These are phyloP conservation scores for Diplodia corticola DNA, from an alignment of 2,329 filamentous ascomycete species.

Conservation along the genomic window DNA sequence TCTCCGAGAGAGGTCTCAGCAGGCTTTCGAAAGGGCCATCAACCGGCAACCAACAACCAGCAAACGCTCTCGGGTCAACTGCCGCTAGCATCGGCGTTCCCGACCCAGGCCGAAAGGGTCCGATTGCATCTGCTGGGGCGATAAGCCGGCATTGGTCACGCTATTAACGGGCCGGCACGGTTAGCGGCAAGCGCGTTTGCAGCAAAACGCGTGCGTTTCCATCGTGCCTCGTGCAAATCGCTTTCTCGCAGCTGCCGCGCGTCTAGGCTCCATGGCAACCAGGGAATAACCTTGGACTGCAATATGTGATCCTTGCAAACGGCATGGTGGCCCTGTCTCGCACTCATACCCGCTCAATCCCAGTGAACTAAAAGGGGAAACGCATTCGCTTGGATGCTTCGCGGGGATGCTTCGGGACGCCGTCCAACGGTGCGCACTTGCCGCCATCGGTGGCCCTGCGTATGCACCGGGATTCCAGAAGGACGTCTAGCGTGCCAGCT, in stretches of 20 bases:
- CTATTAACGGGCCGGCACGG: conserved; percentile 6
- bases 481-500: neutral
- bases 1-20: no score
- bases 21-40: neutral
- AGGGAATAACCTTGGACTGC: neutral
- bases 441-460: neutral
- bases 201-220: neutral
- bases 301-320: conserved; percentile 4
- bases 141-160: neutral
- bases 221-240: neutral
- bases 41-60: neutral
- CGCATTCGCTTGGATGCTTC: neutral
- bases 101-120: neutral
- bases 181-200: neutral
- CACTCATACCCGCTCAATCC: no score
- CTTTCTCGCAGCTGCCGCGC: conserved; percentile 1
- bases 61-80: neutral
- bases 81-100: neutral
- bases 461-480: neutral
- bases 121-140: neutral
- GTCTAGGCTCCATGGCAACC: neutral
- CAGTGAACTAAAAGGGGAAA: neutral
- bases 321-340: neutral
- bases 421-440: neutral
- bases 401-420: neutral